Evolutionary conservation across 1,139 yeast species (phyloP).

Genomic region (Scheffersomyces illinoinensis): DNA sequence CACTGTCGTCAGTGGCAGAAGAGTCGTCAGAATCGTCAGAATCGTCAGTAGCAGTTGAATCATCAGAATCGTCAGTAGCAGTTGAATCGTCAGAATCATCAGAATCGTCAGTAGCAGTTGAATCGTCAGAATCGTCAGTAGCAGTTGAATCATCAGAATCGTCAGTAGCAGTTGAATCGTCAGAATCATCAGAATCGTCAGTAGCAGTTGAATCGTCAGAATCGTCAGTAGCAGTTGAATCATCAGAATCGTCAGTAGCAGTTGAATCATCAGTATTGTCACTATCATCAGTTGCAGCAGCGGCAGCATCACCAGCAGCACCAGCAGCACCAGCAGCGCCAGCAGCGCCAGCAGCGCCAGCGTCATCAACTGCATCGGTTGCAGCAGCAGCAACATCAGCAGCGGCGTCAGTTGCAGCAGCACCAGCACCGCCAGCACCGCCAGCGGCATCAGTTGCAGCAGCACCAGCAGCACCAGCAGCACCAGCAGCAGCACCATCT

Average conservation of each 20-base stretch:
- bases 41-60: conserved; percentile 48
- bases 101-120: conserved; percentile 2
- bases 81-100: conserved; percentile 19
- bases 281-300: conserved; percentile 9
- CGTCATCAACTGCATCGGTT: conserved; percentile 35
- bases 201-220: conserved; percentile 5
- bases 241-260: conserved; percentile 7
- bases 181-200: conserved; percentile 5
- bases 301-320: conserved; percentile 4
- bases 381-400: conserved; percentile 50
- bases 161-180: conserved; percentile 29
- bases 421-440: conserved; percentile 18
- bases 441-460: conserved; percentile 40
- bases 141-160: conserved; percentile 63
- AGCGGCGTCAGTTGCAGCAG: conserved; percentile 59
- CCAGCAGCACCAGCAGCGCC: conserved; percentile 23
- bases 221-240: conserved; percentile 9
- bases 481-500: conserved; percentile 23
- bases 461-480: conserved; percentile 15
- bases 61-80: conserved; percentile 46
- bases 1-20: conserved; percentile 12
- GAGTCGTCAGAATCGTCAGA: conserved; percentile 19
- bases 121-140: conserved; percentile 51
- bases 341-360: conserved; percentile 34
- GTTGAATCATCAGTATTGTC: conserved; percentile 9